Conservation (phyloP, 2,329 filamentous ascomycete genomes). For the Colletotrichum sp. region DNA sequence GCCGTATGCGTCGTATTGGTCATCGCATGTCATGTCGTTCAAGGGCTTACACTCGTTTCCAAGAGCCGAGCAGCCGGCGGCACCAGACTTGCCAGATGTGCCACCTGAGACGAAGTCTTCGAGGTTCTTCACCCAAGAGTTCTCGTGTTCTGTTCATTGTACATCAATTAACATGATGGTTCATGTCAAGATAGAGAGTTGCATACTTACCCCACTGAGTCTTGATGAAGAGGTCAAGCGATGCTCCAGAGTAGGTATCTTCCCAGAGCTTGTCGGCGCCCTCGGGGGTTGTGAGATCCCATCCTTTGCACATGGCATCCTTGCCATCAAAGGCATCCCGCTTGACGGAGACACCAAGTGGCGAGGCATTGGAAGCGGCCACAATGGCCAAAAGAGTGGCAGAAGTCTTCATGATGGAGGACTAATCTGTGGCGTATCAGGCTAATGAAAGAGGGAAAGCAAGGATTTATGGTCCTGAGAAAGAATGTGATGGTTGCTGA, state of each 20-base stretch:
- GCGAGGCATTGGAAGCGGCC: neutral
- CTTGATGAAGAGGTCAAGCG: conserved; percentile 7
- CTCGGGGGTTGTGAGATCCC: neutral
- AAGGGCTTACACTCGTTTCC: conserved; percentile 9
- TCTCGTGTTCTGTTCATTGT: neutral
- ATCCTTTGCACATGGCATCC: conserved; percentile 2
- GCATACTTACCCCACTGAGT: neutral
- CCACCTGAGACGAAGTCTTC: conserved; percentile 1
- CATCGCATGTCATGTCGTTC: neutral
- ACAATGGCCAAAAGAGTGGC: neutral
- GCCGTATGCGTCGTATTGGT: neutral
- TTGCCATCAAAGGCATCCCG: neutral
- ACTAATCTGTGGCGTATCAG: neutral
- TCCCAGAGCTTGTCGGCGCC: conserved; percentile 5
- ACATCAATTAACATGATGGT: neutral
- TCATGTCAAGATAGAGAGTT: neutral
- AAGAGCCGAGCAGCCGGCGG: neutral
- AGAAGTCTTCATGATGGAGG: neutral
- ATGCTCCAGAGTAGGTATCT: neutral
- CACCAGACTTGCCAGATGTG: conserved; percentile 7
- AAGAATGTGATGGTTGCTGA: neutral
- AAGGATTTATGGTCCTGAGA: neutral
- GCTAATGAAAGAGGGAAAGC: neutral
- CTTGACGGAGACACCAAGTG: neutral
- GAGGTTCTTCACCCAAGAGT: conserved; percentile 3